Percentiles rank a stretch among this genome's conserved stretches.
phyloP scores from a whole-genome alignment of 2,329 filamentous ascomycete genomes.

The Fusarium sp. region DNA sequence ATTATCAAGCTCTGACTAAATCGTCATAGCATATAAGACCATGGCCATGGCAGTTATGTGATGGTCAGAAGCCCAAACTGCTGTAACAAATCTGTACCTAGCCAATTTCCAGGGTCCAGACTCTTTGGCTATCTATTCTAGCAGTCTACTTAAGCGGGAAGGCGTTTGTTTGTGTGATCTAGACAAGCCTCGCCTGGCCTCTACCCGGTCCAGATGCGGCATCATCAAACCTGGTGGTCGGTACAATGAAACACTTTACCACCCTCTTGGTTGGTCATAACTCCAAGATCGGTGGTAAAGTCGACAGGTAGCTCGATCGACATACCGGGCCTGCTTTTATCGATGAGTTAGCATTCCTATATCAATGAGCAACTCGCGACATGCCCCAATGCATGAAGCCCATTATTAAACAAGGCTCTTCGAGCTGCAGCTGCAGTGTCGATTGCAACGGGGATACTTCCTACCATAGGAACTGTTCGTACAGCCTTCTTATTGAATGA shows the following conservation, averaged over 20 bases:
- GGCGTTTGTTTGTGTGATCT: slow-evolving; percentile 13
- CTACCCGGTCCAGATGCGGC: background rate
- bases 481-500: background rate
- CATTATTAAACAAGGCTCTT: background rate
- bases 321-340: background rate
- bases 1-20: background rate
- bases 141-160: slow-evolving; percentile 2
- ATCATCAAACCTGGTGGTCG: background rate
- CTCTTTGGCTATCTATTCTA: too few species aligned
- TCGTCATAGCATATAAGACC: background rate
- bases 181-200: slow-evolving; percentile 14
- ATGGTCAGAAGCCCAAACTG: background rate
- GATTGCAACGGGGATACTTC: background rate
- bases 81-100: background rate
- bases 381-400: background rate
- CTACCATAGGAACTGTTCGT: background rate
- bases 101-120: slow-evolving; percentile 11
- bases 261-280: background rate
- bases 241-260: slow-evolving; percentile 2
- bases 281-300: background rate
- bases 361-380: background rate
- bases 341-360: background rate
- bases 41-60: background rate
- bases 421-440: background rate
- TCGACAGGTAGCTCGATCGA: background rate